Percentiles rank a stretch among this genome's conserved stretches.
phyloP scores from a whole-genome alignment of 2,329 filamentous ascomycete genomes.

The Calonectria crousiana region DNA sequence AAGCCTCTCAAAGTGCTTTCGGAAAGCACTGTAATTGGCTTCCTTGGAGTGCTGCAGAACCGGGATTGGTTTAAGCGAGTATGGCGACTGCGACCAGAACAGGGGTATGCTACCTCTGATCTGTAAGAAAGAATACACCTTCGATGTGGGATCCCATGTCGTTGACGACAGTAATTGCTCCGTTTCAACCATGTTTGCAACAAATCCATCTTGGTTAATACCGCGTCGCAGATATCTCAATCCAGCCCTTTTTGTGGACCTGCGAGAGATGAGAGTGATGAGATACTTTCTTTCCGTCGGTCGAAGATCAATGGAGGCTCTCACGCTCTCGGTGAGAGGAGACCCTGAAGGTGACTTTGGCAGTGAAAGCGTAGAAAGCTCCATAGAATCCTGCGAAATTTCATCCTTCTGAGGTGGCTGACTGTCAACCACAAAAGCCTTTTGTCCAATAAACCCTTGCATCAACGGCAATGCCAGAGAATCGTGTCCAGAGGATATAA shows the following conservation, averaged over 20 bases:
- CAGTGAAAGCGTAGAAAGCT: slow-evolving; percentile 55
- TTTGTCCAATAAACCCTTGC: slow-evolving; percentile 94
- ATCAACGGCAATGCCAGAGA: slow-evolving; percentile 83
- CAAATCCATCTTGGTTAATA: slow-evolving; percentile 88
- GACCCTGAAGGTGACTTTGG: slow-evolving; percentile 43
- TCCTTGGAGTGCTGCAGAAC: slow-evolving; percentile 84
- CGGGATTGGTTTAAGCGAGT: slow-evolving; percentile 90
- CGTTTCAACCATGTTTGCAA: slow-evolving; percentile 93
- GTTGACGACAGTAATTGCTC: slow-evolving; percentile 89
- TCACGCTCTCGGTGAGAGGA: slow-evolving; percentile 40
- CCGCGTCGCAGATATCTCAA: slow-evolving; percentile 91
- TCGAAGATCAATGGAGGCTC: slow-evolving; percentile 55
- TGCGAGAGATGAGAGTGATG: slow-evolving; percentile 91
- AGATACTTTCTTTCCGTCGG: slow-evolving; percentile 72
- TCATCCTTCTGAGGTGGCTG: slow-evolving; percentile 68
- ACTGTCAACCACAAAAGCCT: slow-evolving; percentile 79
- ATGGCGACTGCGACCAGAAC: slow-evolving; percentile 95
- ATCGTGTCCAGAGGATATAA: slow-evolving; percentile 80
- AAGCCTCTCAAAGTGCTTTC: slow-evolving; percentile 81
- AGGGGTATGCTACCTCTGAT: slow-evolving; percentile 91
- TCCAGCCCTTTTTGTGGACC: slow-evolving; percentile 87
- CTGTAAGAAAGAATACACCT: slow-evolving; percentile 87
- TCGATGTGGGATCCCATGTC: slow-evolving; percentile 71
- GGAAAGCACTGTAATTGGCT: slow-evolving; percentile 83
- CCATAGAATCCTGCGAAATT: slow-evolving; percentile 58